Base-by-base conservation (phyloP, 768 basidiomycete genomes). In the Mycena belliarum region DNA sequence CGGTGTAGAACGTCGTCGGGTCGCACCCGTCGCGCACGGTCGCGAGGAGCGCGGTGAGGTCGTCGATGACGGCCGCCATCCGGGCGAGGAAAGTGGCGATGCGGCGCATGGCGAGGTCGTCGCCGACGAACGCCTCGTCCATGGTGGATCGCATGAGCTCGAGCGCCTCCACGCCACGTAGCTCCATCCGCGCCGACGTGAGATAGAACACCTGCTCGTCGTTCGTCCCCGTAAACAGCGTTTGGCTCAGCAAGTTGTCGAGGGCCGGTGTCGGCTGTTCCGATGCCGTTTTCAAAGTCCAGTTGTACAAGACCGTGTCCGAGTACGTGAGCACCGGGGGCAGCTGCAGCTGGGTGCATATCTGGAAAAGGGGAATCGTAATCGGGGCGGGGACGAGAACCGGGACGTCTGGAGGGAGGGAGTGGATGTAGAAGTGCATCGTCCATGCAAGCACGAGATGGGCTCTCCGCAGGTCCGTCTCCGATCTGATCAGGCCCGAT, bases 151-250 rank as follows among this genome's bases (percentile, higher is more conserved):
- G 84, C 91, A 97, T 95, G 50, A 95, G 76, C 37, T 86, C 80
- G n/a, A 98, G 84, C 0, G 89, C 91, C 49, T 87, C 83, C 1
- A 90, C 92, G 14, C 94, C 95, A 24, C 83, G 81, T 18, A 96
- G 79, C 70, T 98, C 95, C 66, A 95, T 91, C 2, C 90, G 83
- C 2, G 92, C 85, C 0, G 93, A 94, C 43, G 86, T 80, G 45
- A 96, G 79, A 74, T 91, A 97, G 67, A 98, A 98, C 59, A 91
- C 89, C 49, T 84, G 80, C 70, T 98, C 95, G 66, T 93, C 91
- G 20, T 71, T 71, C 6, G 88, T 88, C 21, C 82, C 81, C 1
- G 95, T 94, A 75, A 97, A 96, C 41, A 83, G 74, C 1, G 86
- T 86, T 58, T 79, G 77, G 57, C 80, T 82, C 42, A 81, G 80